Conservation (phyloP, 2,329 filamentous ascomycete genomes). For the Lachnellula hyalina region DNA sequence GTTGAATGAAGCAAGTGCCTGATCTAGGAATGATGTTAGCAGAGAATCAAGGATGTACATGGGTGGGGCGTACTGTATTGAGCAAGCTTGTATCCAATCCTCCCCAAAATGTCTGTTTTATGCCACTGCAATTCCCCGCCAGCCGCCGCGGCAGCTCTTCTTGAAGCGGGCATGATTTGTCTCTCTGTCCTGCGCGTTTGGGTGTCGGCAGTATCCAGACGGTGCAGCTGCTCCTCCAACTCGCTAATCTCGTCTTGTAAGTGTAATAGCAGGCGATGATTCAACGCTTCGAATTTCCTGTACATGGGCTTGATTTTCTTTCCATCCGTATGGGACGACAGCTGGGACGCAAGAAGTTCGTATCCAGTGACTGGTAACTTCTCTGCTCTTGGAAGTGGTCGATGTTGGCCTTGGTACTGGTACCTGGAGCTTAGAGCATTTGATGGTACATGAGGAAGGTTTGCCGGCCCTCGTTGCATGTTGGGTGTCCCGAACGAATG, state of each 20-base stretch:
- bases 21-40: slow-evolving; percentile 37
- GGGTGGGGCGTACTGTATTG: slow-evolving; percentile 55
- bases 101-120: slow-evolving; percentile 54
- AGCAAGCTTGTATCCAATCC: slow-evolving; percentile 59
- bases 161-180: slow-evolving; percentile 51
- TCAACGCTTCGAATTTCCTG: slow-evolving; percentile 73
- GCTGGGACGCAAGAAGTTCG: slow-evolving; percentile 53
- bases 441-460: slow-evolving; percentile 31
- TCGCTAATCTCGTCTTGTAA: slow-evolving; percentile 81
- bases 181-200: slow-evolving; percentile 30
- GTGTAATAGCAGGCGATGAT: slow-evolving; percentile 76
- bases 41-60: background rate
- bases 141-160: slow-evolving; percentile 46
- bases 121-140: slow-evolving; percentile 54
- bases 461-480: slow-evolving; percentile 37
- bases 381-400: slow-evolving; percentile 32
- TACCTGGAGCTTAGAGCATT: slow-evolving; percentile 35
- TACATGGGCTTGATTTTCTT: slow-evolving; percentile 57
- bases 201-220: slow-evolving; percentile 57
- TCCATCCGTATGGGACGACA: slow-evolving; percentile 34
- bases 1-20: slow-evolving; percentile 54
- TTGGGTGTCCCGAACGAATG: slow-evolving; percentile 31
- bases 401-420: slow-evolving; percentile 27
- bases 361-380: slow-evolving; percentile 52
- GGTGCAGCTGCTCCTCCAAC: slow-evolving; percentile 70